These are phyloP conservation scores for Solanum habrochaites DNA, from an alignment of 257 asterid species.

Conservation along the genomic window DNA sequence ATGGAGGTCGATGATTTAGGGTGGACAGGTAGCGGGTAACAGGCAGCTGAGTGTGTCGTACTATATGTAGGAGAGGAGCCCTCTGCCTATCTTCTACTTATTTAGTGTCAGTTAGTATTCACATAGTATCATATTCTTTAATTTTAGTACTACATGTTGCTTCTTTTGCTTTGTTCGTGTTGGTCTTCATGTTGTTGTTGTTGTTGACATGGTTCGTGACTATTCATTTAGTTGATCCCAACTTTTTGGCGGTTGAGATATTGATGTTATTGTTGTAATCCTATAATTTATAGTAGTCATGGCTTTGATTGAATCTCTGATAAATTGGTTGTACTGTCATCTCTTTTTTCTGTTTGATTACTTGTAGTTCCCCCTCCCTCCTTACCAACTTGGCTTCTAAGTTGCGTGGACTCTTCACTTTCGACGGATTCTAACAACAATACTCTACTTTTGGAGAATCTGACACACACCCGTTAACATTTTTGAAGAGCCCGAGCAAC, in stretches of 20 bases:
- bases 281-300: not conserved
- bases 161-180: not conserved
- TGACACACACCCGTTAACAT: too few species aligned
- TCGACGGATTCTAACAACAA: too few species aligned
- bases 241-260: not conserved
- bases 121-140: not conserved
- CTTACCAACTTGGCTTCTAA: not conserved
- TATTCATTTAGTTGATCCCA: not conserved
- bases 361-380: not conserved
- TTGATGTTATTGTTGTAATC: not conserved
- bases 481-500: too few species aligned
- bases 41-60: not conserved
- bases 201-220: not conserved
- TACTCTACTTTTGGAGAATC: too few species aligned
- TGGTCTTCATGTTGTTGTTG: not conserved
- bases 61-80: not conserved
- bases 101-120: not conserved
- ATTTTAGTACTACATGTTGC: not conserved
- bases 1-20: not conserved
- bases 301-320: not conserved
- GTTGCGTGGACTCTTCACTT: too few species aligned
- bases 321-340: not conserved
- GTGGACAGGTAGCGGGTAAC: not conserved
- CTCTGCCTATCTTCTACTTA: not conserved
- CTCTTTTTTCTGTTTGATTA: not conserved